Evolutionary conservation across 176 grass and related monocot genomes (phyloP).

Genomic region (Canna indica): DNA sequence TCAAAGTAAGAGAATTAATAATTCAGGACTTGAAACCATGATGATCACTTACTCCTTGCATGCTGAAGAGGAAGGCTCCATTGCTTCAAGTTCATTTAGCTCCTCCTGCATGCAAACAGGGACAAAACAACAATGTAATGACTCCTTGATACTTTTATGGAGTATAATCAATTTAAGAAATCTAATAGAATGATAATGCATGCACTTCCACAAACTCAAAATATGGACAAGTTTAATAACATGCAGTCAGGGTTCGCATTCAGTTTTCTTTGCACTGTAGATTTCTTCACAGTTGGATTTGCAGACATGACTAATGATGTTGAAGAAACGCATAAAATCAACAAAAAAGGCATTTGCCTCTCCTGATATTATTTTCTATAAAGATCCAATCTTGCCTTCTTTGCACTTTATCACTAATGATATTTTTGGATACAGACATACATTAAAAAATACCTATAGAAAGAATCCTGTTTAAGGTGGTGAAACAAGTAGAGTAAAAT

Average conservation of each 20-base stretch:
- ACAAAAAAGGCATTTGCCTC: background rate
- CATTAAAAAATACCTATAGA: background rate
- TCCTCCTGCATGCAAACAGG: slow-evolving; percentile 46
- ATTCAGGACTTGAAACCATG: slow-evolving; percentile 2
- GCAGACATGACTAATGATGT: background rate
- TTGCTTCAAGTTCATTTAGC: slow-evolving; percentile 67
- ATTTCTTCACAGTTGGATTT: background rate
- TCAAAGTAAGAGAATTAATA: slow-evolving; percentile 5
- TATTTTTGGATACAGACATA: background rate
- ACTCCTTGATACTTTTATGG: background rate
- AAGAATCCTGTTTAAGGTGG: background rate
- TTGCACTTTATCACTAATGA: background rate
- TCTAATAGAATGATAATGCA: background rate
- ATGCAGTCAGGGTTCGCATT: background rate
- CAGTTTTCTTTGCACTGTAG: background rate
- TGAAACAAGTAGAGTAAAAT: background rate
- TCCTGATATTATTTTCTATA: background rate
- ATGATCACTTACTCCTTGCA: slow-evolving; percentile 73
- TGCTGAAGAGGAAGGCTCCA: slow-evolving; percentile 62
- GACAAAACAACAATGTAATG: background rate
- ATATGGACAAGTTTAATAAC: background rate
- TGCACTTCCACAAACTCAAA: background rate
- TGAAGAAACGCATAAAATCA: background rate
- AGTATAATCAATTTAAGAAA: background rate
- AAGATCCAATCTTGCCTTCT: background rate